A percentile compares a stretch with the other conserved stretches of the same genome.
Conservation (phyloP, 2,329 filamentous ascomycete genomes). For the Mollisiaceae sp. region DNA sequence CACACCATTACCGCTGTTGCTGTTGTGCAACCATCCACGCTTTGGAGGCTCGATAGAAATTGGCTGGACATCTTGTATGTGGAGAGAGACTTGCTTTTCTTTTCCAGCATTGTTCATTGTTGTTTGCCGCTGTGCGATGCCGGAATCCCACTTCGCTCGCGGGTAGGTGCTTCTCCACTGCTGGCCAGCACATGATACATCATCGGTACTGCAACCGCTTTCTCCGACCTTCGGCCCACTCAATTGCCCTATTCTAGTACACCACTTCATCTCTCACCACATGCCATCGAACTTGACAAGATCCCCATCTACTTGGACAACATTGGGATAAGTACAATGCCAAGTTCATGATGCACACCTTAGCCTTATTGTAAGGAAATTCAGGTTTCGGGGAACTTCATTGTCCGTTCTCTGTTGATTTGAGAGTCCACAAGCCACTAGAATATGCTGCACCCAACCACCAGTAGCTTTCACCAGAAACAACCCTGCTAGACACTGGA, state of each 20-base stretch:
- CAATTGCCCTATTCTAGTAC: not conserved
- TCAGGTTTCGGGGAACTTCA: conserved; percentile 6
- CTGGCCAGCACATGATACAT: not conserved
- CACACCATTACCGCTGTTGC: not conserved
- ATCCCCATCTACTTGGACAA: not conserved
- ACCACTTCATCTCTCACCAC: not conserved
- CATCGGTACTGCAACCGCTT: too few relatives aligned
- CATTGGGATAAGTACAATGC: not conserved
- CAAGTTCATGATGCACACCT: not conserved
- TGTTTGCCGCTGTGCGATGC: not conserved
- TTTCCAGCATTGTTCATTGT: not conserved
- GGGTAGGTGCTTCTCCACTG: not conserved
- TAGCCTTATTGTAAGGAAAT: not conserved
- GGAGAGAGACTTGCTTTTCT: not conserved
- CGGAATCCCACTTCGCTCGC: not conserved
- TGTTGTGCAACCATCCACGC: not conserved
- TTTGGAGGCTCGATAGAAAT: too few relatives aligned
- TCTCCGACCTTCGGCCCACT: not conserved
- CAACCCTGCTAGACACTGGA: conserved; percentile 13
- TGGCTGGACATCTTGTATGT: too few relatives aligned
- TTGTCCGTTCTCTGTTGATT: conserved; percentile 4
- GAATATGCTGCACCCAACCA: conserved; percentile 15
- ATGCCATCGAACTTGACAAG: not conserved
- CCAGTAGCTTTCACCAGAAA: not conserved
- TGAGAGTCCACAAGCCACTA: conserved; percentile 13